Evolutionary conservation across 768 basidiomycete species (phyloP).

Genomic region (Lenzites betulinus): DNA sequence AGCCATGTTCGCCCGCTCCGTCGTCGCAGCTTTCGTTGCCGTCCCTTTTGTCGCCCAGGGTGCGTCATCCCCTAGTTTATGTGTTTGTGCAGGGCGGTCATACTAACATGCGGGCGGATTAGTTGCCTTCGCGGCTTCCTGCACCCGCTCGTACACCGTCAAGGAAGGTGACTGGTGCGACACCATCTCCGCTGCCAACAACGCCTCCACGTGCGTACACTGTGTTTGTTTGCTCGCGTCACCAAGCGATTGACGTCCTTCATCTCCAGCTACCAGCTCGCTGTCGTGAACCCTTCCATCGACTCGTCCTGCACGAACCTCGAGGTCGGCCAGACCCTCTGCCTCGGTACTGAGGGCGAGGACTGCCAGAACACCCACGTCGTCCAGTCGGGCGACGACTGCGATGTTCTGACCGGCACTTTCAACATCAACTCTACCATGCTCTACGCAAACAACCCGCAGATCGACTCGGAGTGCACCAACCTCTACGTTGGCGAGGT

Average conservation of each 20-base stretch:
- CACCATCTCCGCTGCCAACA: slow-evolving; percentile 58
- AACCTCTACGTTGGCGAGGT: slow-evolving; percentile 84
- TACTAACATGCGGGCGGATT: neutral
- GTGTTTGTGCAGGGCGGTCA: neutral
- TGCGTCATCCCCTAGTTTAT: slow-evolving; percentile 27
- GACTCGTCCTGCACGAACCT: slow-evolving; percentile 63
- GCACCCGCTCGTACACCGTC: slow-evolving; percentile 65
- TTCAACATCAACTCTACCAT: slow-evolving; percentile 53
- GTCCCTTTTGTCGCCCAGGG: slow-evolving; percentile 49
- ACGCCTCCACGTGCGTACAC: slow-evolving; percentile 59
- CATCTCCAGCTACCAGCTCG: slow-evolving; percentile 67
- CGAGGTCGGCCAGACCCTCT: slow-evolving; percentile 48
- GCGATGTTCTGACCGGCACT: slow-evolving; percentile 47
- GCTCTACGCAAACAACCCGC: slow-evolving; percentile 73
- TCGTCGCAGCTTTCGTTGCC: slow-evolving; percentile 46
- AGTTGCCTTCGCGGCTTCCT: slow-evolving; percentile 35
- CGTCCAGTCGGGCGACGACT: slow-evolving; percentile 58
- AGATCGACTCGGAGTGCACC: slow-evolving; percentile 53
- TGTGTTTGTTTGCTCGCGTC: neutral
- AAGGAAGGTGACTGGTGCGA: slow-evolving; percentile 64
- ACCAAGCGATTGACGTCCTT: neutral
- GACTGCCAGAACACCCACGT: slow-evolving; percentile 68
- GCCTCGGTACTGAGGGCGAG: slow-evolving; percentile 57
- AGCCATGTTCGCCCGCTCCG: slow-evolving; percentile 40
- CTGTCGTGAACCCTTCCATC: slow-evolving; percentile 58